phyloP scores from a whole-genome alignment of 495 filamentous ascomycete species.

The Massariosphaeria phaeospora region DNA sequence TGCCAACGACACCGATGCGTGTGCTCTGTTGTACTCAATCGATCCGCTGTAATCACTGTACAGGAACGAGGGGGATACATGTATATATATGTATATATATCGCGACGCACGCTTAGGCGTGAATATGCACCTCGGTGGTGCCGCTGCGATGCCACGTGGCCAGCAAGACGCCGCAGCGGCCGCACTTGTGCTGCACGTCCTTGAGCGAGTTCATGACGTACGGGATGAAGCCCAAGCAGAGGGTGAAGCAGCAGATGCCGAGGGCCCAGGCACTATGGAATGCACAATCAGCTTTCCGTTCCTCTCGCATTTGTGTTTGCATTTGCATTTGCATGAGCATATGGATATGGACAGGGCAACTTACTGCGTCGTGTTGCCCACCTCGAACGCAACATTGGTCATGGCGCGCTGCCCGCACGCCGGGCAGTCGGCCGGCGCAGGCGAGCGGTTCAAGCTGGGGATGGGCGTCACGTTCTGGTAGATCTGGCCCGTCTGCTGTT shows the following conservation, averaged over 20 bases:
- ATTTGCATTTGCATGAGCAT: too few relatives aligned
- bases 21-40: too few relatives aligned
- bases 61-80: too few relatives aligned
- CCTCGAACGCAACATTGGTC: constrained; percentile 42
- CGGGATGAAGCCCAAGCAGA: constrained; percentile 51
- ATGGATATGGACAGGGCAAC: constrained; percentile 24
- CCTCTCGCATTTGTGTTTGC: too few relatives aligned
- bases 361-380: constrained; percentile 51
- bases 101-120: constrained; percentile 17
- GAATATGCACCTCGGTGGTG: constrained; percentile 43
- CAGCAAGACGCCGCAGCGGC: constrained; percentile 46
- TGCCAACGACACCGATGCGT: too few relatives aligned
- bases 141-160: constrained; percentile 54
- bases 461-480: constrained; percentile 39
- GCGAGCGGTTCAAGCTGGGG: constrained; percentile 33
- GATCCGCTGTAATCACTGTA: too few relatives aligned
- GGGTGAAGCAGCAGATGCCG: constrained; percentile 41
- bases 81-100: too few relatives aligned
- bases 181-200: constrained; percentile 51
- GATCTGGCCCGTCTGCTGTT: constrained; percentile 24
- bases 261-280: constrained; percentile 51
- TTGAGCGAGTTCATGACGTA: constrained; percentile 50
- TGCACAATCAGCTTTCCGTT: background rate
- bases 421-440: constrained; percentile 50
- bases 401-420: constrained; percentile 46